These are phyloP conservation scores for Scytalidium lignicola DNA, from an alignment of 2,329 filamentous ascomycete species.

Conservation along the genomic window DNA sequence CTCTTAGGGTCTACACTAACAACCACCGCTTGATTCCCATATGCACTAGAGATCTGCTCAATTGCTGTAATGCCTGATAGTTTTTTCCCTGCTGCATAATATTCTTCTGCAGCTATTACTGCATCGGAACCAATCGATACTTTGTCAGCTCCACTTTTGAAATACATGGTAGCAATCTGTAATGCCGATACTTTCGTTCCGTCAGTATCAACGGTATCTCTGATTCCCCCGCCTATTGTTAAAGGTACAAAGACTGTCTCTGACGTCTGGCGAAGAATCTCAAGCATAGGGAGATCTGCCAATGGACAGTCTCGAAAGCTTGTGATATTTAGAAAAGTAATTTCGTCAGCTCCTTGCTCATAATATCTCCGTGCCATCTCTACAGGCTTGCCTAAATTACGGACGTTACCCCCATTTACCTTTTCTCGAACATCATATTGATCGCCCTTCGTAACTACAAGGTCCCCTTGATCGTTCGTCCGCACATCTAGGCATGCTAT, in stretches of 20 bases:
- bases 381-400: constrained; percentile 94
- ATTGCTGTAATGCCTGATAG: constrained; percentile 83
- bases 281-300: constrained; percentile 91
- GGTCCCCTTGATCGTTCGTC: constrained; percentile 86
- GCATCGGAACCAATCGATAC: constrained; percentile 95
- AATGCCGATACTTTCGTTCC: constrained; percentile 82
- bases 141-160: constrained; percentile 95
- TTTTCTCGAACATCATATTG: constrained; percentile 98
- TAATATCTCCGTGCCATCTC: constrained; percentile 94
- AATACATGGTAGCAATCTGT: constrained; percentile 94
- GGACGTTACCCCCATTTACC: constrained; percentile 59
- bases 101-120: constrained; percentile 87
- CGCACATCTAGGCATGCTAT: constrained; percentile 97
- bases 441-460: constrained; percentile 97
- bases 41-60: constrained; percentile 88
- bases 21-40: constrained; percentile 95
- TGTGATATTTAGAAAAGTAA: constrained; percentile 98
- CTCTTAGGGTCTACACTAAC: constrained; percentile 92
- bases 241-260: constrained; percentile 93
- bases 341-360: constrained; percentile 91
- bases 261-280: constrained; percentile 80
- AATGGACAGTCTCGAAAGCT: constrained; percentile 94
- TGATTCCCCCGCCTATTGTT: constrained; percentile 92
- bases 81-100: constrained; percentile 64
- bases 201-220: constrained; percentile 85